Evolutionary conservation across 306 rosid genomes (phyloP).

Genomic region (Sindora glabra): DNA sequence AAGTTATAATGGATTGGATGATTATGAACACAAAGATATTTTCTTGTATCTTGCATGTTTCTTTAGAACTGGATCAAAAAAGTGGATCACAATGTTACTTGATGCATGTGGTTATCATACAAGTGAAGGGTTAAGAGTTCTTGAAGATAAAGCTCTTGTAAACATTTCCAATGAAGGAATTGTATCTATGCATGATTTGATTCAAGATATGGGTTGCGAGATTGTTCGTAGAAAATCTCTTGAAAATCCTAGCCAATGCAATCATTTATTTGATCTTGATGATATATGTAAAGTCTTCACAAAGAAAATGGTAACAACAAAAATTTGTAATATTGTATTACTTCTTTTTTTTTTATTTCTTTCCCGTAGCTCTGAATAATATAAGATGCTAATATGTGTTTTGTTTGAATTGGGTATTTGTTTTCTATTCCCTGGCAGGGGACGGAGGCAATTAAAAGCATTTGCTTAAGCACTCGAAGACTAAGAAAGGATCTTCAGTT

Average conservation of each 20-base stretch:
- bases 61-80: too few species aligned
- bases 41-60: too few species aligned
- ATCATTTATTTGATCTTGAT: not conserved
- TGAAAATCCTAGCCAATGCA: not conserved
- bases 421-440: not conserved
- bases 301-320: not conserved
- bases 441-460: conserved; percentile 1
- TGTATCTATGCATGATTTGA: not conserved
- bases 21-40: too few species aligned
- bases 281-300: too few species aligned
- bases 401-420: not conserved
- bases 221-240: not conserved
- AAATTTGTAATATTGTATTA: not conserved
- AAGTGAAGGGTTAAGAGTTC: too few species aligned
- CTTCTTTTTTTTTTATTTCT: not conserved
- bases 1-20: not conserved
- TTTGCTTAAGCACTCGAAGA: not conserved
- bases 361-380: too few species aligned
- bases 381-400: not conserved
- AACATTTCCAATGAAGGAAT: not conserved
- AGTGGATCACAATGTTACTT: too few species aligned
- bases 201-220: not conserved
- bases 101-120: too few species aligned
- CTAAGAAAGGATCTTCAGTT: not conserved
- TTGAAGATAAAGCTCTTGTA: too few species aligned